These are phyloP conservation scores for Serendipita vermifera DNA, from an alignment of 768 basidiomycete species.

Conservation along the genomic window DNA sequence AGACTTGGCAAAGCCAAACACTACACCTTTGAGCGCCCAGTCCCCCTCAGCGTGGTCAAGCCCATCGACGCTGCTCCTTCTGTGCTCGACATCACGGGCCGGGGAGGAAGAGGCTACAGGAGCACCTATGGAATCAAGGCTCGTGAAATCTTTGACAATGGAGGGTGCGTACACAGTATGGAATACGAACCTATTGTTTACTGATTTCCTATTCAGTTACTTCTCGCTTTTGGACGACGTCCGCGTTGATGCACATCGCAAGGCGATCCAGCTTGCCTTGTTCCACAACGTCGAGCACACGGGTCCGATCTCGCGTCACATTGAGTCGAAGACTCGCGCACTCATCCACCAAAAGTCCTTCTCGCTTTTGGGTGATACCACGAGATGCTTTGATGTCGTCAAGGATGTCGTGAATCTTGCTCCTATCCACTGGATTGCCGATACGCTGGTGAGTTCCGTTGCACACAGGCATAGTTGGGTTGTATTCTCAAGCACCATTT, in stretches of 20 bases:
- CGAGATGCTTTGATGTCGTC: constrained; percentile 49
- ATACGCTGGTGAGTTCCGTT: constrained; percentile 43
- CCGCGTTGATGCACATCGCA: neutral
- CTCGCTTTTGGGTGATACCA: constrained; percentile 41
- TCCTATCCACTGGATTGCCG: constrained; percentile 57
- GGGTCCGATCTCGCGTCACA: neutral
- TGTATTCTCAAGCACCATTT: no score
- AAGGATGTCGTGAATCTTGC: constrained; percentile 51
- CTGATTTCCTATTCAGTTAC: constrained; percentile 2
- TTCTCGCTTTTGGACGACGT: constrained; percentile 3
- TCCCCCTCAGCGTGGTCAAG: constrained; percentile 18
- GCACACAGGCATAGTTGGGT: no score
- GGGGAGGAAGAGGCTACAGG: constrained; percentile 36
- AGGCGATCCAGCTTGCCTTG: neutral
- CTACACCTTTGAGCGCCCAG: constrained; percentile 47
- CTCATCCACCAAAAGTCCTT: constrained; percentile 44
- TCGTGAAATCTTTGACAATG: constrained; percentile 40
- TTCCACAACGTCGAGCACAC: constrained; percentile 9
- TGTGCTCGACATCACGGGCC: constrained; percentile 28
- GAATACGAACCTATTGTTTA: neutral
- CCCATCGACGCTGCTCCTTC: constrained; percentile 15
- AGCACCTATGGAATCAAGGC: constrained; percentile 40
- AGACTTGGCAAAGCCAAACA: constrained; percentile 40
- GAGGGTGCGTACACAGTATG: constrained; percentile 34
- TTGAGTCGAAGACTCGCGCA: constrained; percentile 38